These are phyloP conservation scores for Helicocarpus griseus DNA, from an alignment of 2,329 filamentous ascomycete genomes.

Conservation along the genomic window DNA sequence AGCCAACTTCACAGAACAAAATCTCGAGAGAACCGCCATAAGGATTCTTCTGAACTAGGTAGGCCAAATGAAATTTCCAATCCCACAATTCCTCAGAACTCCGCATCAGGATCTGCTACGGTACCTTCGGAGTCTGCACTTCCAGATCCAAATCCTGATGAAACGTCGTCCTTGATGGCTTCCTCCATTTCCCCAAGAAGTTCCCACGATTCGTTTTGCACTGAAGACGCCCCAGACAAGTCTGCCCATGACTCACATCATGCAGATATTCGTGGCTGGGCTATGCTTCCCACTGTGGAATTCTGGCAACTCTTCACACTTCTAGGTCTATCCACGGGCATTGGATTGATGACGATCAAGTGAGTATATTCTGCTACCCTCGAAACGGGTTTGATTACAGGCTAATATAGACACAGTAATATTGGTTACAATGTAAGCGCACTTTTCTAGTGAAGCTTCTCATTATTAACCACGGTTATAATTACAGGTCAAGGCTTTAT, in stretches of 20 bases:
- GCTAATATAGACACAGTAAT: slow-evolving; percentile 53
- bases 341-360: slow-evolving; percentile 99
- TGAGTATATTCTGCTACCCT: slow-evolving; percentile 38
- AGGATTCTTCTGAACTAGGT: slow-evolving; percentile 27
- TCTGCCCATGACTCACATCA: slow-evolving; percentile 60
- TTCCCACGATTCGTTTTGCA: slow-evolving; percentile 42
- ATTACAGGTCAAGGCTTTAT: slow-evolving; percentile 59
- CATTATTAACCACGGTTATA: neutral
- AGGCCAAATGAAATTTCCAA: slow-evolving; percentile 25
- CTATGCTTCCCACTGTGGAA: slow-evolving; percentile 59
- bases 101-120: slow-evolving; percentile 22
- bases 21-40: slow-evolving; percentile 20
- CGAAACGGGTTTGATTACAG: neutral
- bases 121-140: slow-evolving; percentile 18
- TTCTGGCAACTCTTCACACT: slow-evolving; percentile 89
- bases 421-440: slow-evolving; percentile 70
- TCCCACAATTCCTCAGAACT: slow-evolving; percentile 18
- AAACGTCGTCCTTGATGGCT: slow-evolving; percentile 74
- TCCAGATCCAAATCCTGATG: slow-evolving; percentile 45
- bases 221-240: slow-evolving; percentile 51
- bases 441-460: neutral
- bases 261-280: slow-evolving; percentile 82
- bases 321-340: slow-evolving; percentile 82
- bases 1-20: slow-evolving; percentile 25
- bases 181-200: slow-evolving; percentile 43